Evolutionary conservation across 2,329 filamentous ascomycete genomes (phyloP).

Genomic region (Alternaria postmessia): DNA sequence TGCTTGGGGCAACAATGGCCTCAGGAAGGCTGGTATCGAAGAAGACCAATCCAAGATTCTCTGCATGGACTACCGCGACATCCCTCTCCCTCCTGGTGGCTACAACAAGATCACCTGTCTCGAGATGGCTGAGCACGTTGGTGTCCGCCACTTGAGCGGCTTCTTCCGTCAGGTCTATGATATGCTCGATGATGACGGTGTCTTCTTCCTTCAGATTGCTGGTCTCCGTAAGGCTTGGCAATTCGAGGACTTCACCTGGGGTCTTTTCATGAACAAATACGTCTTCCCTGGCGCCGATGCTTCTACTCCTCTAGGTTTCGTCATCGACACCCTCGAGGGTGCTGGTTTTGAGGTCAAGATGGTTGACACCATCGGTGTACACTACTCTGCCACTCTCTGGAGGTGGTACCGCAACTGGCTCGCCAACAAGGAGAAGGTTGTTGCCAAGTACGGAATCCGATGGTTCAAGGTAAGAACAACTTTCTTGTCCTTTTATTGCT

Average conservation of each 20-base stretch:
- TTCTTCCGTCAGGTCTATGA: conserved; percentile 90
- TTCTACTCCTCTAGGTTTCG: conserved; percentile 88
- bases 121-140: conserved; percentile 99
- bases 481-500: neutral
- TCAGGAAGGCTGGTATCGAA: conserved; percentile 80
- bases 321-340: conserved; percentile 83
- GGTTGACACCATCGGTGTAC: conserved; percentile 92
- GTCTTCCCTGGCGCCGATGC: conserved; percentile 97
- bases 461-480: conserved; percentile 86
- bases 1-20: conserved; percentile 91
- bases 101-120: conserved; percentile 98
- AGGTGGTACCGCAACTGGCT: conserved; percentile 99
- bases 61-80: conserved; percentile 97
- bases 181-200: conserved; percentile 95
- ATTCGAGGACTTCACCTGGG: conserved; percentile 98
- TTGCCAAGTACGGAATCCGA: conserved; percentile 91
- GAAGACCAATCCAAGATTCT: conserved; percentile 91
- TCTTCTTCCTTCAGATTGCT: conserved; percentile 95
- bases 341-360: conserved; percentile 91
- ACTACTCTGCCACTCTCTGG: conserved; percentile 97
- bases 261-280: conserved; percentile 99
- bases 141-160: conserved; percentile 82
- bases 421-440: conserved; percentile 88
- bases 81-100: conserved; percentile 76
- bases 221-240: conserved; percentile 96